Evolutionary conservation across 805 yeast species (phyloP).

Genomic region (Lipomyces orientalis): DNA sequence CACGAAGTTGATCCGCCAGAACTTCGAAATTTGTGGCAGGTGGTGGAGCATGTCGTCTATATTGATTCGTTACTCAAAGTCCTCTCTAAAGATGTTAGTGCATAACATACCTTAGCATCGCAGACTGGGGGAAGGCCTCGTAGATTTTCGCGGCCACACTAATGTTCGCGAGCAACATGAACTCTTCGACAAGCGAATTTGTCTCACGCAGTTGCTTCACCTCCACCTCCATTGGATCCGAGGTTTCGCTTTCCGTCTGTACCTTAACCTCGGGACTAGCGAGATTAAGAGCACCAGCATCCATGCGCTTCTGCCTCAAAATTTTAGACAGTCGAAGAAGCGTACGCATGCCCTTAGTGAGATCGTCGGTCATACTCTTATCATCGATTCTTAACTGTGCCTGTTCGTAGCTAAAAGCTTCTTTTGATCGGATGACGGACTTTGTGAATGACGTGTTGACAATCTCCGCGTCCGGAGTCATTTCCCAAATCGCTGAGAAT

Average conservation of each 20-base stretch:
- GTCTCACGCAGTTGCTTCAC: constrained; percentile 87
- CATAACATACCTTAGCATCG: constrained; percentile 63
- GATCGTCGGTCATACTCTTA: constrained; percentile 70
- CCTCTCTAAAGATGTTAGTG: neutral
- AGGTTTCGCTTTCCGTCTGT: constrained; percentile 94
- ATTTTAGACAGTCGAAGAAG: constrained; percentile 79
- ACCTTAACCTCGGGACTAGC: constrained; percentile 99
- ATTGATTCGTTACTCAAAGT: neutral
- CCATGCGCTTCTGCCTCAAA: constrained; percentile 81
- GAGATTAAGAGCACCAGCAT: constrained; percentile 93
- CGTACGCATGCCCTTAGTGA: constrained; percentile 88
- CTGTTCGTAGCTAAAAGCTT: constrained; percentile 91
- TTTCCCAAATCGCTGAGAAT: constrained; percentile 94
- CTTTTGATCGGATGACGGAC: constrained; percentile 86
- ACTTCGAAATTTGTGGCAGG: constrained; percentile 91
- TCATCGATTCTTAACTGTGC: constrained; percentile 95
- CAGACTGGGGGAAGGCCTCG: constrained; percentile 95
- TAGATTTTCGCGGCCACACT: constrained; percentile 92
- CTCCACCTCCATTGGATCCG: constrained; percentile 96
- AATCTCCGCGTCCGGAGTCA: constrained; percentile 84
- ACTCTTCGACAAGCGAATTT: constrained; percentile 95
- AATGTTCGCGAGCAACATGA: constrained; percentile 96
- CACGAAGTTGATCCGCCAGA: constrained; percentile 85
- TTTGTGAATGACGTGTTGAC: constrained; percentile 79
- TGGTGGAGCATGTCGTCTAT: constrained; percentile 97